These are phyloP conservation scores for Amphicarpaea edgeworthii DNA, from an alignment of 306 rosid species.

Conservation along the genomic window DNA sequence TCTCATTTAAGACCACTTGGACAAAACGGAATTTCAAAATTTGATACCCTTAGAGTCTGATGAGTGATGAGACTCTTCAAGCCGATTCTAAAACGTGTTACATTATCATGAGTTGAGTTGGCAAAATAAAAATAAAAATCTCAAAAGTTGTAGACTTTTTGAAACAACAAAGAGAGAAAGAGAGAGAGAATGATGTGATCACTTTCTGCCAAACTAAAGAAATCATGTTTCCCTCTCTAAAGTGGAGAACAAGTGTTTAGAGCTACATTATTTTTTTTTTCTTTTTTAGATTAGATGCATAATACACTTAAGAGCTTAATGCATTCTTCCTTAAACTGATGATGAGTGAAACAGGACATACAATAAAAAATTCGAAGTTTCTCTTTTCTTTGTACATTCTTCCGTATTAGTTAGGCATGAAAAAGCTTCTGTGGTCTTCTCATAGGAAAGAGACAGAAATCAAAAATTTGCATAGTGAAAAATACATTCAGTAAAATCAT, in stretches of 20 bases:
- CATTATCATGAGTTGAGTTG: neutral
- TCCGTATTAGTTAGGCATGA: constrained; percentile 16
- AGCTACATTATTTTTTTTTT: neutral
- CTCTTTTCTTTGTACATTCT: constrained; percentile 14
- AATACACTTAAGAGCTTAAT: neutral
- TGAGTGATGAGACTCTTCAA: neutral
- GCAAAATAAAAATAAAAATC: constrained; percentile 14
- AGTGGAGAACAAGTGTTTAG: neutral
- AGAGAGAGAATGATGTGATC: neutral
- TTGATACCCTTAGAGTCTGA: too few relatives aligned
- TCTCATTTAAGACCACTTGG: neutral
- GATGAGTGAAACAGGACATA: neutral
- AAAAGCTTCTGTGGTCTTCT: constrained; percentile 43
- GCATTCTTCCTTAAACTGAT: neutral
- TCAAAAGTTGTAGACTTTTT: neutral
- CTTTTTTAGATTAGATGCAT: neutral
- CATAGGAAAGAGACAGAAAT: constrained; percentile 44
- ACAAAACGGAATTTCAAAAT: neutral
- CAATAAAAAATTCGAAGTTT: neutral
- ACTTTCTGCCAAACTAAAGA: constrained; percentile 11
- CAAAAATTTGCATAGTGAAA: constrained; percentile 39
- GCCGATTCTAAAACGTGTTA: neutral
- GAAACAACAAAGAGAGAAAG: neutral
- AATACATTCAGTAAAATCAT: constrained; percentile 30
- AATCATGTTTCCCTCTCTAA: constrained; percentile 5